Evolutionary conservation across 2,329 filamentous ascomycete genomes (phyloP).

Genomic region (Monosporascus sp.): DNA sequence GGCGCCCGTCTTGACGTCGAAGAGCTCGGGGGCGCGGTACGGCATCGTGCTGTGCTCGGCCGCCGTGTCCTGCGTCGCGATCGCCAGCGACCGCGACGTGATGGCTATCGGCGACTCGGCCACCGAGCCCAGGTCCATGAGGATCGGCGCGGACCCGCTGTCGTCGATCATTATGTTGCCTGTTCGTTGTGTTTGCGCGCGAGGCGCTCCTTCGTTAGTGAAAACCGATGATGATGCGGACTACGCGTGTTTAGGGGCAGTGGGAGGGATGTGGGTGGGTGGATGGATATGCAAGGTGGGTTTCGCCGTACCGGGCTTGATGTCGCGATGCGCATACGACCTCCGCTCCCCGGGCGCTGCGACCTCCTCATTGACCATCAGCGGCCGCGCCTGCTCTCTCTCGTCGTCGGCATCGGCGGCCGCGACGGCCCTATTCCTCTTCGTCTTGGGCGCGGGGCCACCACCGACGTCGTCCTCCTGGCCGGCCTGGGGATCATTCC

Average conservation of each 20-base stretch:
- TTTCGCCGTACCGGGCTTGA: constrained; percentile 73
- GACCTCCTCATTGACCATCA: constrained; percentile 76
- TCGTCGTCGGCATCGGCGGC: constrained; percentile 62
- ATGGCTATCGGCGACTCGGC: constrained; percentile 83
- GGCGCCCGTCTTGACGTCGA: constrained; percentile 91
- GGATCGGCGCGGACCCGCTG: constrained; percentile 77
- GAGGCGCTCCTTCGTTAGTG: not conserved
- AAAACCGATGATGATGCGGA: not conserved
- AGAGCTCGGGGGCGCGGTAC: constrained; percentile 94
- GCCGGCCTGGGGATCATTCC: constrained; percentile 30
- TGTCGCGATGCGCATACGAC: constrained; percentile 91
- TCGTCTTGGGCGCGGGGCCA: constrained; percentile 32
- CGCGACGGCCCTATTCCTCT: constrained; percentile 27
- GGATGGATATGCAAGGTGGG: not conserved
- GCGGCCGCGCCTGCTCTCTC: constrained; percentile 69
- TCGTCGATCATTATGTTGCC: constrained; percentile 98
- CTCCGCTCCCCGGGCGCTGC: constrained; percentile 62
- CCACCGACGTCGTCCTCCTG: constrained; percentile 33
- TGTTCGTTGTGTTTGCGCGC: constrained; percentile 16
- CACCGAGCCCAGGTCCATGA: constrained; percentile 96
- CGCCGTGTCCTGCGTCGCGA: constrained; percentile 89
- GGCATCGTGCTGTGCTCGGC: constrained; percentile 98
- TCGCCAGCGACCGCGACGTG: constrained; percentile 81
- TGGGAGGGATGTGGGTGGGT: not conserved
- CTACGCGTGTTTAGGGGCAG: not conserved